phyloP scores from a whole-genome alignment of 1,284 basidiomycete genomes.

The Ganoderma sinense region DNA sequence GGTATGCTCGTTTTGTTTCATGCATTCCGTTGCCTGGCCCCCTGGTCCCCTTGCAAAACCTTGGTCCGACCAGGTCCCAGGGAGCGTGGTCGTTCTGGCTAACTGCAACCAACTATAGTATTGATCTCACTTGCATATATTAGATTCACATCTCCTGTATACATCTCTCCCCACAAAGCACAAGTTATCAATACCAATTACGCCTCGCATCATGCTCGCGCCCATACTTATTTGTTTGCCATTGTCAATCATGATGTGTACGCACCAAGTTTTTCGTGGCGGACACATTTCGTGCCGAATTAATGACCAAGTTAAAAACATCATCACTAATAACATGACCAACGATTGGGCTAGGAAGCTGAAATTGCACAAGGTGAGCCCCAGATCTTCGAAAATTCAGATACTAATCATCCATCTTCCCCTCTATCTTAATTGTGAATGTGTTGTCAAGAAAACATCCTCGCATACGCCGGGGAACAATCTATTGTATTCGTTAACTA shows the following conservation, averaged over 20 bases:
- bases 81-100: neutral
- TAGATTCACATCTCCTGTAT: neutral
- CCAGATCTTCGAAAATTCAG: too few species aligned
- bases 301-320: neutral
- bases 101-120: slow-evolving; percentile 1
- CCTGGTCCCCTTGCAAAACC: neutral
- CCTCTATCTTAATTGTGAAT: too few species aligned
- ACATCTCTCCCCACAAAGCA: neutral
- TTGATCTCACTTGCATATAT: neutral
- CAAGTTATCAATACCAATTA: neutral
- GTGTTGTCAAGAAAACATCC: too few species aligned
- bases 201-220: neutral
- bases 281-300: neutral
- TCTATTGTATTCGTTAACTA: too few species aligned
- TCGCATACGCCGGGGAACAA: too few species aligned
- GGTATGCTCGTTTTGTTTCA: neutral
- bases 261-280: neutral
- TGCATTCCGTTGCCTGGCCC: slow-evolving; percentile 3
- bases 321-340: too few species aligned
- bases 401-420: too few species aligned
- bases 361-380: too few species aligned
- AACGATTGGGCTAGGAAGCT: too few species aligned
- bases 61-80: neutral
- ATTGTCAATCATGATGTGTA: neutral
- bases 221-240: neutral